Evolutionary conservation across 495 filamentous ascomycete species (phyloP).

Genomic region (Letharia lupina): DNA sequence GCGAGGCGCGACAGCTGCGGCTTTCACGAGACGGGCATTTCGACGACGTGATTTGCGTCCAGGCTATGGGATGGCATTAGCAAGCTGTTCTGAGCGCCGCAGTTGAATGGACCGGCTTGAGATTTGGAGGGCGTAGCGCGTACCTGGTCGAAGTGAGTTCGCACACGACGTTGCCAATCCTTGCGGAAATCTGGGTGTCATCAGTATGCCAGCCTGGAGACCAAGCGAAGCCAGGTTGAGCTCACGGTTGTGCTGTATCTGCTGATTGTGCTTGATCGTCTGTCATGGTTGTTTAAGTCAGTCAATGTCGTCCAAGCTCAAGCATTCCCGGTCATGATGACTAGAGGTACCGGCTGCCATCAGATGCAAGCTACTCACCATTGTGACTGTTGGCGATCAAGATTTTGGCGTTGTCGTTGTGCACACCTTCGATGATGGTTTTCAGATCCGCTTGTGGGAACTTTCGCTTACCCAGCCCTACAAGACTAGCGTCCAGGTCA

Average conservation of each 20-base stretch:
- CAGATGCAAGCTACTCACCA: conserved; percentile 35
- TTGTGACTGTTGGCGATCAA: conserved; percentile 59
- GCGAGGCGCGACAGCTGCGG: conserved; percentile 85
- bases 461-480: conserved; percentile 8
- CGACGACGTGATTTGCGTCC: conserved; percentile 88
- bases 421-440: conserved; percentile 6
- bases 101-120: not conserved
- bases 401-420: conserved; percentile 35
- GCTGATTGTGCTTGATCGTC: conserved; percentile 99
- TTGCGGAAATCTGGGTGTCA: conserved; percentile 84
- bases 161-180: conserved; percentile 98
- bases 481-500: not conserved
- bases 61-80: conserved; percentile 49
- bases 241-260: conserved; percentile 95
- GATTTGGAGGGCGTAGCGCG: conserved; percentile 33
- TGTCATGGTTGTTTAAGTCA: conserved; percentile 26
- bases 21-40: conserved; percentile 83
- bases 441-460: conserved; percentile 11
- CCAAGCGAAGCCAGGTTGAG: conserved; percentile 25
- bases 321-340: conserved; percentile 11
- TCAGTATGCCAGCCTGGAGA: conserved; percentile 21
- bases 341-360: not conserved
- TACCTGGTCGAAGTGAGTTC: conserved; percentile 99
- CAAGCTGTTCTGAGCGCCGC: conserved; percentile 21
- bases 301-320: not conserved